Evolutionary conservation across 768 basidiomycete species (phyloP).

Genomic region (Hirschioporus abietinus): DNA sequence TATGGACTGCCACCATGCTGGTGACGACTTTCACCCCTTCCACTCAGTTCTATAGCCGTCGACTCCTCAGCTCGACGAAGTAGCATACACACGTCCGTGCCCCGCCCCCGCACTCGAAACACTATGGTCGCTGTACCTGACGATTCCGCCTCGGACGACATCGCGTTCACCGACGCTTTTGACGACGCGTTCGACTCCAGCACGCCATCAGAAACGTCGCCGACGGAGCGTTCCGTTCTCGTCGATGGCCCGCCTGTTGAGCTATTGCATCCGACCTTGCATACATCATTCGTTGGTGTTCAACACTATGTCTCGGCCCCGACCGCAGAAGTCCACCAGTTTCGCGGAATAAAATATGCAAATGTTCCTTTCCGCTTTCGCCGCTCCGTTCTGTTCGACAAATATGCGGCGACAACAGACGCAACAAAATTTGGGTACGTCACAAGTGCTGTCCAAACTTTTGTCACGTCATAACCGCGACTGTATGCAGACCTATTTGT

Average conservation of each 20-base stretch:
- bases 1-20: background rate
- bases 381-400: slow-evolving; percentile 56
- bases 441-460: background rate
- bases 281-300: slow-evolving; percentile 62
- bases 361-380: slow-evolving; percentile 69
- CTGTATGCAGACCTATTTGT: slow-evolving; percentile 57
- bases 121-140: background rate
- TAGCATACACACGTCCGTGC: background rate
- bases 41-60: background rate
- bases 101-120: background rate
- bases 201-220: background rate
- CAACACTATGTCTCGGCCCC: slow-evolving; percentile 55
- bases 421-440: slow-evolving; percentile 65
- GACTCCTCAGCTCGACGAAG: background rate
- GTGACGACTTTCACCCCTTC: background rate
- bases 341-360: slow-evolving; percentile 75
- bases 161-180: background rate
- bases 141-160: background rate
- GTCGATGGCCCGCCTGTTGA: background rate
- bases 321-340: slow-evolving; percentile 59
- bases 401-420: slow-evolving; percentile 54
- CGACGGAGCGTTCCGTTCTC: background rate
- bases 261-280: slow-evolving; percentile 26
- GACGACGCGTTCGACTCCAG: background rate
- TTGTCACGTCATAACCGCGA: background rate